Evolutionary conservation across 306 rosid species (phyloP).

Genomic region (Neltuma alba): DNA sequence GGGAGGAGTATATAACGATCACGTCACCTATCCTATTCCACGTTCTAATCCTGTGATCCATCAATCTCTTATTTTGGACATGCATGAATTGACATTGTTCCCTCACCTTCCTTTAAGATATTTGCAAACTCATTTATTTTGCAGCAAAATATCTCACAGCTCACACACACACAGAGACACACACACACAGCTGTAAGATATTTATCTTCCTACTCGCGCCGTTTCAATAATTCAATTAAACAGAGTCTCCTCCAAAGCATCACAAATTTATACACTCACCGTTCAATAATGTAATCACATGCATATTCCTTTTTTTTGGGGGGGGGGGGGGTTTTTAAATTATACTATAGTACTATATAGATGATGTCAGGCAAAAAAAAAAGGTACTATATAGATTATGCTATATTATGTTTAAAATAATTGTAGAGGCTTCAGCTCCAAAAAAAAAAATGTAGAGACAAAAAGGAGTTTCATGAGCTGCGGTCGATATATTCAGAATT

Average conservation of each 20-base stretch:
- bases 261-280: background rate
- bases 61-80: background rate
- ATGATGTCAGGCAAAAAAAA: no score
- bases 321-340: no score
- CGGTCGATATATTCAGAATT: background rate
- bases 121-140: background rate
- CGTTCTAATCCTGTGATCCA: no score
- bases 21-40: no score
- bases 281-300: background rate
- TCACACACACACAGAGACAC: no score
- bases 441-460: background rate
- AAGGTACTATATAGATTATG: background rate
- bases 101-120: background rate
- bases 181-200: no score
- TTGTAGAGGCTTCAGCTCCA: background rate
- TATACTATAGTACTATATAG: no score
- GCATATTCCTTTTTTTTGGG: no score
- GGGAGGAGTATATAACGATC: no score
- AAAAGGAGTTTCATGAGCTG: background rate
- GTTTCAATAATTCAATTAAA: background rate
- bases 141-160: constrained; percentile 1
- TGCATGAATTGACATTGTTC: background rate
- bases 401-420: background rate
- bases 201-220: background rate
- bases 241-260: background rate